Conservation (phyloP, 805 yeast species). For the Zygosaccharomyces kombuchaensis region DNA sequence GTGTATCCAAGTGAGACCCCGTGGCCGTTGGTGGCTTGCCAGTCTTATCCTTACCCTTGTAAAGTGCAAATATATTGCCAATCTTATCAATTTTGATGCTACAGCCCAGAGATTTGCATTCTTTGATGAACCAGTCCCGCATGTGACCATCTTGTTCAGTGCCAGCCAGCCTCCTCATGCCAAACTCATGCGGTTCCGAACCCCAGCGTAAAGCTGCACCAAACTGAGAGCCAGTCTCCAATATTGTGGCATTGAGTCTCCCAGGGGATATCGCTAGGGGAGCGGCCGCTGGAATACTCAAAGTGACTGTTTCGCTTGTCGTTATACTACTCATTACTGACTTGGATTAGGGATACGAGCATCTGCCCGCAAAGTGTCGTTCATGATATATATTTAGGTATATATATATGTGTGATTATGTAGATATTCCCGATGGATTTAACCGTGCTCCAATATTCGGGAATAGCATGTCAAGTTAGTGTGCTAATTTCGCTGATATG, state of each 20-base stretch:
- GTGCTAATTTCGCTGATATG: not conserved
- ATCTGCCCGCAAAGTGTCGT: not conserved
- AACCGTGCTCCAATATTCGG: not conserved
- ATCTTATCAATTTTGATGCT: constrained; percentile 54
- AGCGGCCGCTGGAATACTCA: constrained; percentile 24
- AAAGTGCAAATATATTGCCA: constrained; percentile 66
- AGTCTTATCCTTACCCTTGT: constrained; percentile 49
- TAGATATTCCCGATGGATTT: not conserved
- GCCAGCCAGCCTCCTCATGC: constrained; percentile 62
- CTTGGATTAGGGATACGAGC: not conserved
- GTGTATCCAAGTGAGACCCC: constrained; percentile 74
- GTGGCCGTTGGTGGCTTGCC: constrained; percentile 53
- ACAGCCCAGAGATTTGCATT: constrained; percentile 53
- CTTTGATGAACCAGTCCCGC: constrained; percentile 60
- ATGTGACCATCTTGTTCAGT: constrained; percentile 59
- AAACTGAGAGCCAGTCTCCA: constrained; percentile 50
- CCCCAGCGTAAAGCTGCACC: constrained; percentile 70
- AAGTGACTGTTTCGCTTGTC: constrained; percentile 7
- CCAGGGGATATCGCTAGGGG: constrained; percentile 34
- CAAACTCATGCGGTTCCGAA: constrained; percentile 50
- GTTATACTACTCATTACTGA: not conserved
- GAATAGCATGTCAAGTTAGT: no score
- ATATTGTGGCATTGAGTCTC: constrained; percentile 54
- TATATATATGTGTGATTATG: not conserved
- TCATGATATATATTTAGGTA: no score